Evolutionary conservation across 2,329 filamentous ascomycete genomes (phyloP), one percentile per base, ranked within the genome.

Genomic region (Aspergillus floridensis): DNA sequence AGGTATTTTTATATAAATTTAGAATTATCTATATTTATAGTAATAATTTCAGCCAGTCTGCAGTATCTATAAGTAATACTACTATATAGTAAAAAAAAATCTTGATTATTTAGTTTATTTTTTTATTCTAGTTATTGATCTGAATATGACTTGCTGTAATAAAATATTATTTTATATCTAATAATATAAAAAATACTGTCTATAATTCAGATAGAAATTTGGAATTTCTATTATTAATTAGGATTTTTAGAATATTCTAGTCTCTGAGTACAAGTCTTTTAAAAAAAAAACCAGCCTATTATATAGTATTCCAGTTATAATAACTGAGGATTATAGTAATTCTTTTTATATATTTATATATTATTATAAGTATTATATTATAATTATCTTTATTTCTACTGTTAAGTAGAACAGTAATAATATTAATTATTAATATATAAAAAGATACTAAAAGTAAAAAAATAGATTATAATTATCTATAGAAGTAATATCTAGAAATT

Each of bases 101-200:
- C n/a, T n/a, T n/a, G n/a, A n/a, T n/a, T n/a, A n/a, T n/a, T n/a
- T n/a, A n/a, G n/a, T n/a, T n/a, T n/a, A n/a, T n/a, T n/a, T n/a
- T n/a, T n/a, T n/a, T n/a, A n/a, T n/a, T n/a, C n/a, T n/a, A 51
- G 10, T 6, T 35, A 35, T 16, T 41, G 7, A n/a, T 41, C 2
- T 41, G 47, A 14, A 44, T 47, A 21, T 31, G 35, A 5, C 32
- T 38, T 41, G 4, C 24, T 49, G 29, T 58, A 53, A 1, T 32
- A 47, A 14, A 53, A 16, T 53, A 58, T 22, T 47, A 47, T 49
- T 10, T 48, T 11, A 53, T 53, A 24, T n/a, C 14, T 41, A 31
- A 26, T 38, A 60, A 60, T 54, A 51, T 62, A 58, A 63, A 56
- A 53, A 53, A 50, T 51, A 48, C 21, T 22, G 32, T 50, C 19